Evolutionary conservation across 2,329 filamentous ascomycete genomes (phyloP).

Genomic region (Beauveria bassiana): DNA sequence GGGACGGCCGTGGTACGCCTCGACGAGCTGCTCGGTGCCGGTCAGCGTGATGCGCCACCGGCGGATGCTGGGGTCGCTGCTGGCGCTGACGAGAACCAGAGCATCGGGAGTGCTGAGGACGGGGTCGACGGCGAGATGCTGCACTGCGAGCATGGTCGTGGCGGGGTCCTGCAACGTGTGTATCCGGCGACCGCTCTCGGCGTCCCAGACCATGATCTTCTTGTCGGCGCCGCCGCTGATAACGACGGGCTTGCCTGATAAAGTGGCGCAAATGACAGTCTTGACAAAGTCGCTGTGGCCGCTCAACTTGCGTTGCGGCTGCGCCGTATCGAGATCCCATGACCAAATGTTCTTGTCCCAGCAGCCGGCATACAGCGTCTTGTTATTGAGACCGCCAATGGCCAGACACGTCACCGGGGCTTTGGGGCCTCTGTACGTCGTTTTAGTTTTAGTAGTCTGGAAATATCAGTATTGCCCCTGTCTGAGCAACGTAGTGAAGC

Average conservation of each 20-base stretch:
- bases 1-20: conserved; percentile 33
- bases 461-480: not conserved
- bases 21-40: conserved; percentile 46
- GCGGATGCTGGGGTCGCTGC: conserved; percentile 72
- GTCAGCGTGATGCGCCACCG: conserved; percentile 59
- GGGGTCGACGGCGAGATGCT: conserved; percentile 71
- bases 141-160: conserved; percentile 65
- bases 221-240: conserved; percentile 72
- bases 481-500: conserved; percentile 5
- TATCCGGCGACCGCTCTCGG: conserved; percentile 57
- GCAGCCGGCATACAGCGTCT: conserved; percentile 72
- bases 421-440: conserved; percentile 62
- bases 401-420: conserved; percentile 75
- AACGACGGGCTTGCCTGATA: conserved; percentile 55
- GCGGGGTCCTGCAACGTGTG: conserved; percentile 71
- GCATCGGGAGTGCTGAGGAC: conserved; percentile 41
- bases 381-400: conserved; percentile 47
- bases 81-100: conserved; percentile 65
- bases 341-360: conserved; percentile 94
- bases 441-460: conserved; percentile 25
- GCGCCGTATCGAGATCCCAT: conserved; percentile 59
- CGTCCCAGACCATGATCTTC: conserved; percentile 79
- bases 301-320: conserved; percentile 51
- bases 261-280: conserved; percentile 54
- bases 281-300: conserved; percentile 93